phyloP scores from a whole-genome alignment of 2,329 filamentous ascomycete genomes.

The Apiospora pterosperma region DNA sequence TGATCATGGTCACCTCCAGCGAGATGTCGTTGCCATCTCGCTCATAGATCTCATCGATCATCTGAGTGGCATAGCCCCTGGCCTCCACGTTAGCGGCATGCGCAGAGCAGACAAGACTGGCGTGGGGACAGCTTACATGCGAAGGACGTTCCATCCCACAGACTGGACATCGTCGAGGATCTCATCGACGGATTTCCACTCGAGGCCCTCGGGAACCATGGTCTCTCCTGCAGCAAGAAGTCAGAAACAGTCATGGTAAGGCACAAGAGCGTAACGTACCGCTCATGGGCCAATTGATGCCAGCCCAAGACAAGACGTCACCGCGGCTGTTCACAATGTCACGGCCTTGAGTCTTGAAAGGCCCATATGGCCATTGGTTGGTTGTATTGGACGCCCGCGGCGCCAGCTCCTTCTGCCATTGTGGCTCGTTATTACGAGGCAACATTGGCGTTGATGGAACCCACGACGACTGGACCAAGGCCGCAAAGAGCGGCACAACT shows the following conservation, averaged over 20 bases:
- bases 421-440: conserved; percentile 9
- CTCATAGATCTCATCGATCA: conserved; percentile 47
- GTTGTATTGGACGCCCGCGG: conserved; percentile 16
- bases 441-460: conserved; percentile 10
- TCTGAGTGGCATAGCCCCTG: conserved; percentile 51
- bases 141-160: conserved; percentile 53
- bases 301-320: conserved; percentile 32
- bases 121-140: conserved; percentile 30
- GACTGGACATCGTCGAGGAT: conserved; percentile 46
- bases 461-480: conserved; percentile 15
- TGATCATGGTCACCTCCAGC: conserved; percentile 33
- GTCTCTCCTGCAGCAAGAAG: conserved; percentile 35
- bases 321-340: conserved; percentile 34
- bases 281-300: conserved; percentile 35
- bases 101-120: neutral
- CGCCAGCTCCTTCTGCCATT: conserved; percentile 9
- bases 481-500: conserved; percentile 13
- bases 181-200: conserved; percentile 45
- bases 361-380: conserved; percentile 32
- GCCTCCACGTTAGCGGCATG: conserved; percentile 5
- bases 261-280: conserved; percentile 14
- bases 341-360: conserved; percentile 34
- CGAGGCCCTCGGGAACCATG: conserved; percentile 54
- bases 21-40: conserved; percentile 35
- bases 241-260: conserved; percentile 9